Base-by-base conservation (phyloP, 345 rosid species). In the Chamaenerion angustifolium region DNA sequence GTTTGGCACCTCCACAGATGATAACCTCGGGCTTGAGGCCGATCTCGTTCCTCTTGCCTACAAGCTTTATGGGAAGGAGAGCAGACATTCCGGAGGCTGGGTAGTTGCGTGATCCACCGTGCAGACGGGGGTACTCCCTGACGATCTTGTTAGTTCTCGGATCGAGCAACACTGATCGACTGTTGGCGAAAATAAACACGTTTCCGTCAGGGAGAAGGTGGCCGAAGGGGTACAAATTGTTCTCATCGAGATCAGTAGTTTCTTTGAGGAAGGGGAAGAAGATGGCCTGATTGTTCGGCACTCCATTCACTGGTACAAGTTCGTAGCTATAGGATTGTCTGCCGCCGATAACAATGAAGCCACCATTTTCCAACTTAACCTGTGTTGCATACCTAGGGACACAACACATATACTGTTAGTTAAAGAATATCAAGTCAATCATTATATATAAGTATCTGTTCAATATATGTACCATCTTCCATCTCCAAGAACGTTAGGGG, bases 161-260 rank as follows among this genome's bases (percentile, higher is more conserved):
- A 49, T 66, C 52, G 35, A 92, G 68, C 12, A 84, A 74, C 56
- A 92, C 57, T 13, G 95, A 77, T 8, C 92, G 79, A 53, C 72
- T 56, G 75, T 88, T 88, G 48, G 96, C 90, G 27, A 88, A 83
- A 45, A 88, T 49, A 65, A 81, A 88, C 67, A 83, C 73, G 67
- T 74, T 88, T 5, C 96, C 89, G 6, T 88, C 90, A 1, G 96
- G 81, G 60, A 74, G 67, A 12, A 88, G 94, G 64, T 76, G 63
- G 51, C 81, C 80, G 43, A 76, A 81, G 8, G 96, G 96, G 75
- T 88, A 88, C 40, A 88, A 58, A 51, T 88, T 88, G 83, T 87
- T 83, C 71, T 87, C 94, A 1, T 70, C 71, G 0, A 52, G 49
- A 47, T 76, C 82, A 1, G 67, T 63, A 14, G 80, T 92, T 47